Evolutionary conservation across 139 green algal species (phyloP).

Genomic region (Spirogloea muscicola): DNA sequence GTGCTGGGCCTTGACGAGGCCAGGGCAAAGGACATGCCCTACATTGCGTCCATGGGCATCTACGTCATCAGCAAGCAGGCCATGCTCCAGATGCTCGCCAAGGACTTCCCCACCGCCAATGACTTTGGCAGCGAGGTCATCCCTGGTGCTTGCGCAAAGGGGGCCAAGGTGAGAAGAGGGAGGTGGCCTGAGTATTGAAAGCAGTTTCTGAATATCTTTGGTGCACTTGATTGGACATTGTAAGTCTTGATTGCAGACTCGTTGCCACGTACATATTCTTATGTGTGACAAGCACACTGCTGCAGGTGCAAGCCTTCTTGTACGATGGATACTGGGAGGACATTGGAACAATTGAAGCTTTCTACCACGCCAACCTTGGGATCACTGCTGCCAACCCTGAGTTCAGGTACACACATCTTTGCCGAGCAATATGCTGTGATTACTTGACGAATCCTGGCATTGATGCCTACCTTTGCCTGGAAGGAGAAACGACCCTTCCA

Average conservation of each 20-base stretch:
- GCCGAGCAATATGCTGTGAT: background rate
- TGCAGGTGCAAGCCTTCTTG: slow-evolving; percentile 67
- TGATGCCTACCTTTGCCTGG: too few species aligned
- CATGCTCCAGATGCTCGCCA: slow-evolving; percentile 58
- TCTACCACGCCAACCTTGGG: slow-evolving; percentile 94
- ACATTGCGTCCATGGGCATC: slow-evolving; percentile 99
- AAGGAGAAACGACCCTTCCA: too few species aligned
- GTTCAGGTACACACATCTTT: slow-evolving; percentile 65
- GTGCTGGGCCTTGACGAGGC: slow-evolving; percentile 82
- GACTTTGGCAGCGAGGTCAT: slow-evolving; percentile 86
- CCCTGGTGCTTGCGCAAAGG: slow-evolving; percentile 58
- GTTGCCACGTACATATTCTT: background rate
- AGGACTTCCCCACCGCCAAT: slow-evolving; percentile 66
- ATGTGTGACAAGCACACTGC: background rate
- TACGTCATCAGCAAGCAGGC: slow-evolving; percentile 72
- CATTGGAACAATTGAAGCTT: slow-evolving; percentile 92
- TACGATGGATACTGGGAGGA: slow-evolving; percentile 88
- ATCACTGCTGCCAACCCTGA: slow-evolving; percentile 78
- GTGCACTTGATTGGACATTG: too few species aligned
- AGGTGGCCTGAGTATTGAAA: too few species aligned
- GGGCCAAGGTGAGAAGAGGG: slow-evolving; percentile 2
- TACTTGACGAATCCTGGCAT: too few species aligned
- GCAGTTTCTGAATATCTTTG: too few species aligned
- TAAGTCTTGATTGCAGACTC: too few species aligned
- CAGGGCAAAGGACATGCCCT: slow-evolving; percentile 80